Percentiles rank a stretch among this genome's conserved stretches.
These are phyloP conservation scores for Schizochytrium sp. DNA, from an alignment of 108 stramenopile genomes.

Conservation along the genomic window DNA sequence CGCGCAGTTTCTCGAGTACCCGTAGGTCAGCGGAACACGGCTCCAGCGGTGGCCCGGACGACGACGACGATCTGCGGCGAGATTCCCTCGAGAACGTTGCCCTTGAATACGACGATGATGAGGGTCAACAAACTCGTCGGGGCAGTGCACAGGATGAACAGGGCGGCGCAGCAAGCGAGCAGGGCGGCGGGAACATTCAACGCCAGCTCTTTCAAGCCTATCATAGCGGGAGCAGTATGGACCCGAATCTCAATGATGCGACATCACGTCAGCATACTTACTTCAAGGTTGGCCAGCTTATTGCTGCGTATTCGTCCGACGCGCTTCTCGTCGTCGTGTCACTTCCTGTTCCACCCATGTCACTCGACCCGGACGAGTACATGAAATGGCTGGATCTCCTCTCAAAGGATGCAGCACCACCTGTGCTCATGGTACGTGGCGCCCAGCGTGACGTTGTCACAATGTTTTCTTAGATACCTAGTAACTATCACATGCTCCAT, in stretches of 20 bases:
- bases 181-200: background rate
- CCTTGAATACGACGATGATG: background rate
- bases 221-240: background rate
- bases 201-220: background rate
- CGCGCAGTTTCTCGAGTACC: no score
- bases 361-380: conserved; percentile 12
- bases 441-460: conserved; percentile 1
- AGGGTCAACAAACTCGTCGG: background rate
- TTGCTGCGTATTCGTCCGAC: background rate
- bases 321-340: background rate
- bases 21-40: background rate
- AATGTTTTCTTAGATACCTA: background rate
- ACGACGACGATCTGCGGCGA: background rate
- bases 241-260: background rate
- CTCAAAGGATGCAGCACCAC: background rate
- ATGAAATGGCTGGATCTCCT: conserved; percentile 11
- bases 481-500: no score
- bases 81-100: background rate
- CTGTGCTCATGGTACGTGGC: conserved; percentile 11
- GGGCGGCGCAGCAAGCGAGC: background rate
- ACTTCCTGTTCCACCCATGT: background rate
- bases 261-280: background rate
- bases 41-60: background rate
- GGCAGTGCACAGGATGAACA: background rate
- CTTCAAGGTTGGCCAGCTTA: background rate